Conservation (phyloP, 352 stramenopile species). For the Globisporangium lucens region DNA sequence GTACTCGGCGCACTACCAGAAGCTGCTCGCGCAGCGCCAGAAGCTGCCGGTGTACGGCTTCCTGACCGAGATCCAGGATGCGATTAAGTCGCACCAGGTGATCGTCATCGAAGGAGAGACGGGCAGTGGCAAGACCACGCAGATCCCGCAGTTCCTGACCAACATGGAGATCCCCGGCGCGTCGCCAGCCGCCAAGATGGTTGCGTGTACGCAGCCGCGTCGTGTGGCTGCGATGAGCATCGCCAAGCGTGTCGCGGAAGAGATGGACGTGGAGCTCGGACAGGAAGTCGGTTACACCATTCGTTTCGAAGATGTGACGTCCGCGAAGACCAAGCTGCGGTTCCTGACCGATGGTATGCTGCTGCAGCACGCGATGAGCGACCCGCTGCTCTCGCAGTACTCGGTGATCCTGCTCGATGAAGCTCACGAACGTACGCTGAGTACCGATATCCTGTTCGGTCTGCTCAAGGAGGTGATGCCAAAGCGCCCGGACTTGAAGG, state of each 20-base stretch:
- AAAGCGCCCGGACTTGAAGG: conserved; percentile 94
- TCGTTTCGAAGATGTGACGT: conserved; percentile 97
- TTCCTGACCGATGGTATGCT: conserved; percentile 94
- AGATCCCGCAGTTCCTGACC: conserved; percentile 95
- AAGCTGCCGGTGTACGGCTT: conserved; percentile 98
- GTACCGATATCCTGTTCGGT: conserved; percentile 97
- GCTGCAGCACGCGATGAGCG: conserved; percentile 95
- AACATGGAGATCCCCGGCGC: conserved; percentile 73
- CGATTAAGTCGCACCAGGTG: conserved; percentile 93
- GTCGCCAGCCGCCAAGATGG: conserved; percentile 58
- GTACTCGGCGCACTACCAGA: conserved; percentile 92
- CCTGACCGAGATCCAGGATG: conserved; percentile 95
- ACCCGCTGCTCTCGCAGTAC: conserved; percentile 95
- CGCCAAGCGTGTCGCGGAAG: conserved; percentile 96
- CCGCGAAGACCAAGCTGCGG: conserved; percentile 75
- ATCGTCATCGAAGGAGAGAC: conserved; percentile 99
- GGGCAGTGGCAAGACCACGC: conserved; percentile 96
- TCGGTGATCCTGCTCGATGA: conserved; percentile 97
- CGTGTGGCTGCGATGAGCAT: conserved; percentile 98
- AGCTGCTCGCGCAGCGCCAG: conserved; percentile 92
- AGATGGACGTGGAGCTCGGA: conserved; percentile 98
- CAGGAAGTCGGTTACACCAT: conserved; percentile 99
- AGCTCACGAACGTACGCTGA: conserved; percentile 96
- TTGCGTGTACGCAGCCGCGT: conserved; percentile 97
- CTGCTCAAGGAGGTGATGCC: conserved; percentile 96